These are phyloP conservation scores for Pestalotiopsis sp. DNA, from an alignment of 2,329 filamentous ascomycete genomes.

Conservation along the genomic window DNA sequence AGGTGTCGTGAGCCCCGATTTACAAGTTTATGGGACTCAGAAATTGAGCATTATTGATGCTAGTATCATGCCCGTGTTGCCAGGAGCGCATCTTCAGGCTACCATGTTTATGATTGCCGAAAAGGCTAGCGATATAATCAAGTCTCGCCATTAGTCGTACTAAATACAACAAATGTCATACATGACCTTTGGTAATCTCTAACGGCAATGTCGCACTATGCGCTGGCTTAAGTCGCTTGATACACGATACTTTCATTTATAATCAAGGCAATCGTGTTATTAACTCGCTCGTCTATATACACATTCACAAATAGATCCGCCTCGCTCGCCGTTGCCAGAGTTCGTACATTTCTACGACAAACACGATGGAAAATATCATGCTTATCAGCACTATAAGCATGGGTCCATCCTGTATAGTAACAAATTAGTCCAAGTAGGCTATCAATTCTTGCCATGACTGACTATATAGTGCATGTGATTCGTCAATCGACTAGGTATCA, in stretches of 20 bases:
- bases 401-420: neutral
- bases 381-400: neutral
- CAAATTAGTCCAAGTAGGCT: no score
- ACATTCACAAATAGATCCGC: neutral
- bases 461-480: no score
- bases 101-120: conserved; percentile 33
- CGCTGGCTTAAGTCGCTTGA: no score
- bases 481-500: neutral
- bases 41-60: conserved; percentile 38
- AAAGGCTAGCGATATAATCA: conserved; percentile 33
- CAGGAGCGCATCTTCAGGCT: conserved; percentile 33
- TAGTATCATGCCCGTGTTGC: conserved; percentile 36
- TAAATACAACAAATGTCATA: neutral
- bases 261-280: neutral
- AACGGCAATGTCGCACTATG: no score
- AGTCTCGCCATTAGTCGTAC: neutral
- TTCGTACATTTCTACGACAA: neutral
- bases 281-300: neutral
- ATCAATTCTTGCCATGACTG: neutral
- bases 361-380: neutral
- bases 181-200: neutral
- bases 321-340: neutral
- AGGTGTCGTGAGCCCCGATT: conserved; percentile 35
- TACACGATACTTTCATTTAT: no score
- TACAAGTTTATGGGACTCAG: conserved; percentile 37